These are phyloP conservation scores for Eucalyptus cladocalyx DNA, from an alignment of 345 rosid species.

Conservation along the genomic window DNA sequence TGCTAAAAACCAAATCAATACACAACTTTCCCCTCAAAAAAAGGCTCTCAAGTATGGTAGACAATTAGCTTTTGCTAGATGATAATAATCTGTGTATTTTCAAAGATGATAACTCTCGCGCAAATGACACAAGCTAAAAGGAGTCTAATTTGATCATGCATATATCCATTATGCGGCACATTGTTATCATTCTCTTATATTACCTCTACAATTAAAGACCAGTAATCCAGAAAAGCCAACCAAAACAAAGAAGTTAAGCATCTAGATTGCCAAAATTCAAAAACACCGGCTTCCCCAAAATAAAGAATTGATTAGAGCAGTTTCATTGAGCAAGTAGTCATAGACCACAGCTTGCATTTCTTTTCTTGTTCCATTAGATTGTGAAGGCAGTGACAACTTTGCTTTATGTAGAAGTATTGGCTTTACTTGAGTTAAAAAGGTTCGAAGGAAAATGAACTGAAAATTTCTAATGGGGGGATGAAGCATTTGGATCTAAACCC, in stretches of 20 bases:
- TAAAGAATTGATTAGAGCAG: background rate
- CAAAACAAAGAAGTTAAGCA: background rate
- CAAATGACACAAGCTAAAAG: background rate
- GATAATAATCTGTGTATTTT: too few relatives aligned
- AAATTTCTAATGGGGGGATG: too few relatives aligned
- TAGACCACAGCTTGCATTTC: background rate
- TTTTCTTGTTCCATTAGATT: background rate
- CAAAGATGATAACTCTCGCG: too few relatives aligned
- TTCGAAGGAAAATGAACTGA: constrained; percentile 58
- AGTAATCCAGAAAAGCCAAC: background rate
- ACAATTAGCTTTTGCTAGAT: too few relatives aligned
- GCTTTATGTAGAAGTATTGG: constrained; percentile 65
- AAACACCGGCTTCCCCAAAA: background rate
- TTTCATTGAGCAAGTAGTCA: background rate
- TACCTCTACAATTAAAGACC: background rate
- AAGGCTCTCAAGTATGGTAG: too few relatives aligned
- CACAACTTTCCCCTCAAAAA: too few relatives aligned
- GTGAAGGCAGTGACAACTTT: background rate
- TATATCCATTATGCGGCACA: background rate
- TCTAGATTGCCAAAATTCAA: background rate
- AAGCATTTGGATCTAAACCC: too few relatives aligned
- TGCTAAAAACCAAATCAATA: too few relatives aligned
- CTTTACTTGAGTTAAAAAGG: constrained; percentile 82
- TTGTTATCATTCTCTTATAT: background rate
- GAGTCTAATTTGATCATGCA: background rate